Evolutionary conservation across 2,329 filamentous ascomycete species (phyloP), one percentile per base, ranked within the genome.

Genomic region (Fusarium sp.): DNA sequence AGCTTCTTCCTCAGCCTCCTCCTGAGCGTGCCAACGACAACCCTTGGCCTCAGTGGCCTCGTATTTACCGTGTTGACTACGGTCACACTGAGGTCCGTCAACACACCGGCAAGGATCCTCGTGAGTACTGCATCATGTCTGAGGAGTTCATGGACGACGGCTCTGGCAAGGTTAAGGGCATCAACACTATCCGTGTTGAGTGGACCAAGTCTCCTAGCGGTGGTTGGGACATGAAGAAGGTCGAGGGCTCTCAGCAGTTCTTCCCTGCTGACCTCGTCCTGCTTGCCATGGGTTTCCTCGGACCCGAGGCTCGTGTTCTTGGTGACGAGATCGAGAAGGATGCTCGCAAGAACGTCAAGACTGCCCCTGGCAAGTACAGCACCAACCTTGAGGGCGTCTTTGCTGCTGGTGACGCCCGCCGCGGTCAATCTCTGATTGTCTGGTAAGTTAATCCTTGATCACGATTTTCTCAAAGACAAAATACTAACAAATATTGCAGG

Each of bases 171-270:
- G 94, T 98, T 78, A 97, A 94, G 86, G 95, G 95, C 70, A 97
- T 98, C 86, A 97, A 96, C 83, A 97, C 94, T 45, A 89, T 96
- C 63, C 94, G 95, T 57, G 94, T 98, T 45, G 94, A 98, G 80
- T 98, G 95, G 95, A 96, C 94, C 75, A 96, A 94, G 86, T 93
- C 90, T 57, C 87, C 93, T 29, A 91, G 89, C 67, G 94, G 94
- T 72, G 94, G 94, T 46, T 98, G 95, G 95, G 95, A 98, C 82
- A 98, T 98, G 94, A 97, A 97, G 88, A 95, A 97, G 81, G 87
- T 97, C 32, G 94, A 97, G 73, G 94, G 93, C 40, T 95, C 92
- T 67, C 92, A 97, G 84, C 90, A 98, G 79, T 97, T 97, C 87
- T 98, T 98, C 91, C 94, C 94, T 40, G 95, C 95, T 29, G 95